Base-by-base conservation (phyloP, 192 early-diverging fungal genomes). In the Dissophora globulifera region DNA sequence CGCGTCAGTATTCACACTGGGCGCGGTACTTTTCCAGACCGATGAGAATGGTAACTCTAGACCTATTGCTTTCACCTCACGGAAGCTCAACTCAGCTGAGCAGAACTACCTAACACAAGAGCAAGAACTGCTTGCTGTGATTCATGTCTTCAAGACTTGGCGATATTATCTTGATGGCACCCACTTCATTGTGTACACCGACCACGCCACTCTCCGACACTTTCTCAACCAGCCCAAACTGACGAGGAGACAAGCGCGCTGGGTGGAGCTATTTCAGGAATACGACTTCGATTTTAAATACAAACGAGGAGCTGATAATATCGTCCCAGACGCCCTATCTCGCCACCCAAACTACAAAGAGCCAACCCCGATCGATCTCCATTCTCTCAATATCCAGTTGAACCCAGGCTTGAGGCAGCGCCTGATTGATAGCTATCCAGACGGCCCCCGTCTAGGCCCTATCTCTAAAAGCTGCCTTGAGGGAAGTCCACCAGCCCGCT, bases 111-210 rank as follows among this genome's bases (percentile, higher is more conserved):
- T 62, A 0, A 51, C 56, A 0, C 75, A 82, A 54, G 67, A 82
- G 52, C 58, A 74, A 40, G 84, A 86, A 50, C 40, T 83, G 0
- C 48, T 84, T 0, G 84, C 80, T 15, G 76, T 86, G n/a, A 35
- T 81, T 10, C 61, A 81, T 38, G 58, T 70, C 1, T 65, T 85
- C 25, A 56, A 58, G 20, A 33, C 58, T 0, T 86, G 80, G 80
- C 23, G 71, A 0, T 60, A 50, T n/a, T 81, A 84, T 38, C 58
- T 86, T 0, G 35, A 68, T 61, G 45, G 68, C 0, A 19, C 43
- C 25, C 11, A 48, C 1, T 62, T 85, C 26, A 61, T 45, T 3
- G 69, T 85, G 0, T 58, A 58, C 50, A 75, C 79, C 1, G 79
- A 83, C 50, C 85, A 86, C 38, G 62, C 58, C 41, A 78, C 79